A percentile compares a stretch with the other conserved stretches of the same genome.
phyloP scores from a whole-genome alignment of 2,329 filamentous ascomycete genomes.

The Pseudodiploospora longispora region DNA sequence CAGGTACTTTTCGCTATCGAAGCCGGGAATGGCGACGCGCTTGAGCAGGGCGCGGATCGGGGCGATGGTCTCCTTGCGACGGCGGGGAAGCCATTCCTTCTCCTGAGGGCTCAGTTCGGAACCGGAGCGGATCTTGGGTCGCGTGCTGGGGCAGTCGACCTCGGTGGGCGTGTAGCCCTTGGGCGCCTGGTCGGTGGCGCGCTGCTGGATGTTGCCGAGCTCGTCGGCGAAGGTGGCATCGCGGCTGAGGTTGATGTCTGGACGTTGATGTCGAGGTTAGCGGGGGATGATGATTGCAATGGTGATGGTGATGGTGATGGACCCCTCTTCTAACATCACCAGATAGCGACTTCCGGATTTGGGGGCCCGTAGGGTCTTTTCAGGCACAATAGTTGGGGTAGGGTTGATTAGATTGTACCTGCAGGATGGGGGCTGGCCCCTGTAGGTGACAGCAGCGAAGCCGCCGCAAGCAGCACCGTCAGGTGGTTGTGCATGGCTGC shows the following conservation, averaged over 20 bases:
- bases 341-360: no score
- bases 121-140: slow-evolving; percentile 61
- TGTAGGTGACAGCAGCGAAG: slow-evolving; percentile 6
- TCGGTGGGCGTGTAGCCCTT: slow-evolving; percentile 60
- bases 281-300: not conserved
- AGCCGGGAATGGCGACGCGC: slow-evolving; percentile 65
- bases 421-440: slow-evolving; percentile 4
- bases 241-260: not conserved
- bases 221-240: slow-evolving; percentile 8
- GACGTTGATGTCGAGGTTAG: no score
- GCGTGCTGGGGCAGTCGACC: slow-evolving; percentile 60
- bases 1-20: slow-evolving; percentile 70
- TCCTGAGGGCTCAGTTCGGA: slow-evolving; percentile 57
- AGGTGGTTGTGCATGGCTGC: slow-evolving; percentile 8
- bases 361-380: no score
- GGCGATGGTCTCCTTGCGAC: slow-evolving; percentile 64
- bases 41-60: slow-evolving; percentile 69
- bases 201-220: slow-evolving; percentile 11
- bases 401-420: slow-evolving; percentile 6
- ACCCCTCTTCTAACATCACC: no score
- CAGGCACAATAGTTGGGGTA: not conserved
- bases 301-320: no score
- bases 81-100: slow-evolving; percentile 61
- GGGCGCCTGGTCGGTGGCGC: slow-evolving; percentile 26
- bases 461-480: slow-evolving; percentile 11